Percentiles rank a stretch among this genome's conserved stretches.
Evolutionary conservation across 805 yeast genomes (phyloP).

Genomic region (Candida ortonii): DNA sequence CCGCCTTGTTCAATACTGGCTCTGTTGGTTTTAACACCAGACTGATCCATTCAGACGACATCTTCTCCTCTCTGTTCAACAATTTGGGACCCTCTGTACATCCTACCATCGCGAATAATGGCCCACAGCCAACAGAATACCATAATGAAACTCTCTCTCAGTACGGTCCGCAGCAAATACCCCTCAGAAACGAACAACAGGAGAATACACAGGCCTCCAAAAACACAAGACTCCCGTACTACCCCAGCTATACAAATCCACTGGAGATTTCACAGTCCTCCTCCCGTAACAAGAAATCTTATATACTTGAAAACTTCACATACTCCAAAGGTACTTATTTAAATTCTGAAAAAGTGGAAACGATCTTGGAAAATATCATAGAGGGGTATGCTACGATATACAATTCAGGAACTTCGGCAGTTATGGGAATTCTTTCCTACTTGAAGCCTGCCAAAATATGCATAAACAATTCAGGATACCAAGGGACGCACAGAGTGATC

Average conservation of each 20-base stretch:
- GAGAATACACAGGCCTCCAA: slow-evolving; percentile 1
- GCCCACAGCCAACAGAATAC: slow-evolving; percentile 3
- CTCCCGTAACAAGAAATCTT: slow-evolving; percentile 16
- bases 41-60: slow-evolving; percentile 37
- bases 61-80: slow-evolving; percentile 18
- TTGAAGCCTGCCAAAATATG: slow-evolving; percentile 44
- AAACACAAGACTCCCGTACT: slow-evolving; percentile 18
- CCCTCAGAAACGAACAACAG: slow-evolving; percentile 1
- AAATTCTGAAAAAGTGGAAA: slow-evolving; percentile 46
- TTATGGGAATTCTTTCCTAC: slow-evolving; percentile 46
- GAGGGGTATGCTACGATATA: slow-evolving; percentile 47
- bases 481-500: slow-evolving; percentile 50
- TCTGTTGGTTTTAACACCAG: slow-evolving; percentile 36
- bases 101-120: slow-evolving; percentile 1
- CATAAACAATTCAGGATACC: slow-evolving; percentile 47
- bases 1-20: slow-evolving; percentile 28
- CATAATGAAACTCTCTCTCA: too few relatives aligned
- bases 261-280: slow-evolving; percentile 15
- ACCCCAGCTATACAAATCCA: slow-evolving; percentile 28
- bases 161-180: slow-evolving; percentile 1
- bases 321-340: slow-evolving; percentile 47
- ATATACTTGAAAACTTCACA: slow-evolving; percentile 28
- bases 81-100: slow-evolving; percentile 4
- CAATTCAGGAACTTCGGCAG: slow-evolving; percentile 51
- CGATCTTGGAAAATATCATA: slow-evolving; percentile 42